Percentiles rank a stretch among this genome's conserved stretches.
Evolutionary conservation across 768 basidiomycete species (phyloP).

Genomic region (Leccinum variicolor): DNA sequence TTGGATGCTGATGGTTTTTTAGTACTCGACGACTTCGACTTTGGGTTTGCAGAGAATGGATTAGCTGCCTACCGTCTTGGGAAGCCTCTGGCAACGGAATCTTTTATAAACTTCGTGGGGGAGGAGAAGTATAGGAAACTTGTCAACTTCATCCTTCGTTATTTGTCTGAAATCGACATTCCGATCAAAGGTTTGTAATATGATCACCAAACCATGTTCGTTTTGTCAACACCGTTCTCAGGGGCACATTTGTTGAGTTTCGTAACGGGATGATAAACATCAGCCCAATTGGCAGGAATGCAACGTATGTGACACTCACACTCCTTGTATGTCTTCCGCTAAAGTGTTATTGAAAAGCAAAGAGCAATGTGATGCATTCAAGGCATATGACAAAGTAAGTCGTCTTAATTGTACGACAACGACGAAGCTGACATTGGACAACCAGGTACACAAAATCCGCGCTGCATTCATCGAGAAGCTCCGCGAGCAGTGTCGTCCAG

Average conservation of each 20-base stretch:
- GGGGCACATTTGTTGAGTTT: conserved; percentile 97
- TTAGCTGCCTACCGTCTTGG: conserved; percentile 85
- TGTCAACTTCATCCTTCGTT: conserved; percentile 90
- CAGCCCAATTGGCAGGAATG: conserved; percentile 93
- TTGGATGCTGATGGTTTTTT: not conserved
- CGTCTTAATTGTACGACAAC: not conserved
- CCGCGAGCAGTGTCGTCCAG: conserved; percentile 65
- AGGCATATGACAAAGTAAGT: conserved; percentile 74
- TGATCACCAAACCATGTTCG: not conserved
- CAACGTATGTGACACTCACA: conserved; percentile 56
- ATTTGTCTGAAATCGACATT: conserved; percentile 89
- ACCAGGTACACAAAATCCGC: conserved; percentile 67
- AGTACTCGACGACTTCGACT: conserved; percentile 87
- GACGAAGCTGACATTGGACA: conserved; percentile 1
- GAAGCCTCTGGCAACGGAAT: conserved; percentile 66
- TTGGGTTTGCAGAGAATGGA: conserved; percentile 92
- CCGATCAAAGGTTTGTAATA: conserved; percentile 79
- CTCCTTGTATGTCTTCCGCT: not conserved
- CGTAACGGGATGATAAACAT: conserved; percentile 98
- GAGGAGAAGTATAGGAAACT: conserved; percentile 91
- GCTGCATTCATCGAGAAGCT: conserved; percentile 72
- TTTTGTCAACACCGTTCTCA: conserved; percentile 20
- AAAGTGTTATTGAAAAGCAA: conserved; percentile 42
- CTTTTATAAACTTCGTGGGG: conserved; percentile 86
- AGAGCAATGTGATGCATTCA: conserved; percentile 78